phyloP scores from a whole-genome alignment of 257 asterid genomes.

The Echium plantagineum region DNA sequence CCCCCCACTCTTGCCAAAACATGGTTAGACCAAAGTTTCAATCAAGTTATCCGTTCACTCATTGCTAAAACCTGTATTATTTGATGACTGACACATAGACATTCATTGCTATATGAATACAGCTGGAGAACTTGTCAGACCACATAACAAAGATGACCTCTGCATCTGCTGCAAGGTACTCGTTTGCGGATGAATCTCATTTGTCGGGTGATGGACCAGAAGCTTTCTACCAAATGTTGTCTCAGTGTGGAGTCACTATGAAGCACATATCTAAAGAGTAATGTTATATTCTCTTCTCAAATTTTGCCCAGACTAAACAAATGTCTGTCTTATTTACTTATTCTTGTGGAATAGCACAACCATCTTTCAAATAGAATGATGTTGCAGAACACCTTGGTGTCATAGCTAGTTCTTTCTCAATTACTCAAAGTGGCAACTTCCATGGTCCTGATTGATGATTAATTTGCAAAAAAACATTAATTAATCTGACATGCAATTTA shows the following conservation, averaged over 20 bases:
- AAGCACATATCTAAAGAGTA: constrained; percentile 70
- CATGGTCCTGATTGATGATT: not conserved
- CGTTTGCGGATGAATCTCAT: constrained; percentile 33
- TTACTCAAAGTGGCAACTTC: not conserved
- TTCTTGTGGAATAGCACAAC: not conserved
- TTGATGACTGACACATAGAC: constrained; percentile 20
- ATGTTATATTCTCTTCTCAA: constrained; percentile 12
- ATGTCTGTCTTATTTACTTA: too few species aligned
- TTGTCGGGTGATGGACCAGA: constrained; percentile 48
- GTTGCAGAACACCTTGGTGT: not conserved
- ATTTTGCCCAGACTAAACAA: not conserved
- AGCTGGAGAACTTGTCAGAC: constrained; percentile 56
- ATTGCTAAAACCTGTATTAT: constrained; percentile 6
- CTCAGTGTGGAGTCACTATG: constrained; percentile 60
- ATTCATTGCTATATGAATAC: constrained; percentile 16
- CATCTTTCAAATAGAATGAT: not conserved
- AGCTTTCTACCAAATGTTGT: constrained; percentile 44
- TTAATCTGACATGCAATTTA: not conserved
- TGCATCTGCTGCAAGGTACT: constrained; percentile 44
- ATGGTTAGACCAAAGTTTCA: constrained; percentile 33
- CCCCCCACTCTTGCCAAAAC: constrained; percentile 34
- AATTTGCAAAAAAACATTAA: too few species aligned
- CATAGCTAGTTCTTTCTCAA: not conserved
- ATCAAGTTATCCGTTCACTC: not conserved
- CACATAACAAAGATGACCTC: constrained; percentile 60